A percentile compares a stretch with the other conserved stretches of the same genome.
Evolutionary conservation across 1,139 yeast species (phyloP).

Genomic region (Kodamaea arcana): DNA sequence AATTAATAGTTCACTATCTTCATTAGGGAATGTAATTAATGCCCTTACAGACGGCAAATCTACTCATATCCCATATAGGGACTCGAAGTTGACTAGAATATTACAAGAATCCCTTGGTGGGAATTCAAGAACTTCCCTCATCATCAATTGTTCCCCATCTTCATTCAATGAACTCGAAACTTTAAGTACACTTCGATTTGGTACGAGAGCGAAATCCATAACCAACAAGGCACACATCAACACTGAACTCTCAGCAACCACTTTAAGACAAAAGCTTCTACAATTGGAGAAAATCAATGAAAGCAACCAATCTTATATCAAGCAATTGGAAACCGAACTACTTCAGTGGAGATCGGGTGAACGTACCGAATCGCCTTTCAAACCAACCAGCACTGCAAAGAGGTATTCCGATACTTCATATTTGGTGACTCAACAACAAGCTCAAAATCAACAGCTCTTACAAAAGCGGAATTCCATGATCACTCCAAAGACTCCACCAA

Average conservation of each 20-base stretch:
- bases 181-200: conserved; percentile 73
- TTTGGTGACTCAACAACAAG: conserved; percentile 4
- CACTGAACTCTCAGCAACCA: conserved; percentile 59
- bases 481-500: conserved; percentile 5
- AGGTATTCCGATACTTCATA: conserved; percentile 9
- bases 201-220: conserved; percentile 71
- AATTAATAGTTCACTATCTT: conserved; percentile 72
- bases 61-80: conserved; percentile 73
- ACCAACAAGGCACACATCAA: conserved; percentile 67
- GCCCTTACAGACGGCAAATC: conserved; percentile 69
- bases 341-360: conserved; percentile 16
- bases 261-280: conserved; percentile 47
- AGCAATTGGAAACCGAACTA: conserved; percentile 50
- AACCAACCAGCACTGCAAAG: conserved; percentile 6
- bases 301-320: conserved; percentile 39
- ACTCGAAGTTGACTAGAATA: conserved; percentile 78
- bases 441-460: conserved; percentile 3
- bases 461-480: conserved; percentile 7
- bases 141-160: conserved; percentile 76
- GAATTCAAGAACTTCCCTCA: conserved; percentile 74
- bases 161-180: conserved; percentile 63
- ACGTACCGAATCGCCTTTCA: conserved; percentile 9
- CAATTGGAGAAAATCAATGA: conserved; percentile 48
- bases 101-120: conserved; percentile 87
- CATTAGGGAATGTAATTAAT: conserved; percentile 78